phyloP scores from a whole-genome alignment of 2,329 filamentous ascomycete genomes.

The Fusarium newnesense region DNA sequence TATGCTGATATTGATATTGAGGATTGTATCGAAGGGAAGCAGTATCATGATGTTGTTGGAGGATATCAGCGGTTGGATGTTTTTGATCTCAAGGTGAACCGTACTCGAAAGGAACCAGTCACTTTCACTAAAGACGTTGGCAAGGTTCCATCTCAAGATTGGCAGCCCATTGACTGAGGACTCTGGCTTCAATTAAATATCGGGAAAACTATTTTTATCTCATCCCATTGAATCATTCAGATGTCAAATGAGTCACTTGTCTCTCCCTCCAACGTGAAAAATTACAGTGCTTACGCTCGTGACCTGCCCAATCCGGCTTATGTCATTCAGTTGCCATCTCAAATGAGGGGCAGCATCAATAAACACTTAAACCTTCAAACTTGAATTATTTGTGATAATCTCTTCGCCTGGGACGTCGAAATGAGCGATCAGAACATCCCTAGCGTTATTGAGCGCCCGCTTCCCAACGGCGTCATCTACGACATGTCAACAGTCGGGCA shows the following conservation, averaged over 20 bases:
- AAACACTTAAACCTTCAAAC: fast-evolving
- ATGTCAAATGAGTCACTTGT: neutral
- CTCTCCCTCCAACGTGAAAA: neutral
- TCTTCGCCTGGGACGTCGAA: fast-evolving
- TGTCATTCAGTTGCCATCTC: no score
- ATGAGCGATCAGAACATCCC: neutral
- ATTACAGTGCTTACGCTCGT: neutral
- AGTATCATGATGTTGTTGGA: slow-evolving; percentile 66
- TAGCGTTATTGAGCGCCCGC: slow-evolving; percentile 5
- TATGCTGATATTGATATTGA: slow-evolving; percentile 63
- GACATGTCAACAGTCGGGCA: slow-evolving; percentile 51
- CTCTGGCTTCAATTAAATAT: fast-evolving
- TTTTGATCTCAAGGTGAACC: slow-evolving; percentile 61
- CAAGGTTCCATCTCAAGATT: fast-evolving
- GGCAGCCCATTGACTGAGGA: neutral
- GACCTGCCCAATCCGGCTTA: neutral
- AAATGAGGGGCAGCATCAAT: neutral
- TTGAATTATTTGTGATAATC: neutral
- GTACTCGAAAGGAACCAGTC: slow-evolving; percentile 50
- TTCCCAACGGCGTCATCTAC: slow-evolving; percentile 39
- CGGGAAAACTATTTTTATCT: fast-evolving
- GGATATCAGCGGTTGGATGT: slow-evolving; percentile 66
- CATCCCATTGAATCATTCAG: fast-evolving
- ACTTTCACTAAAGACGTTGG: slow-evolving; percentile 32
- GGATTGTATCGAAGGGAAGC: slow-evolving; percentile 64